Evolutionary conservation across 2,329 filamentous ascomycete genomes (phyloP).

Genomic region (Apiospora hydei): DNA sequence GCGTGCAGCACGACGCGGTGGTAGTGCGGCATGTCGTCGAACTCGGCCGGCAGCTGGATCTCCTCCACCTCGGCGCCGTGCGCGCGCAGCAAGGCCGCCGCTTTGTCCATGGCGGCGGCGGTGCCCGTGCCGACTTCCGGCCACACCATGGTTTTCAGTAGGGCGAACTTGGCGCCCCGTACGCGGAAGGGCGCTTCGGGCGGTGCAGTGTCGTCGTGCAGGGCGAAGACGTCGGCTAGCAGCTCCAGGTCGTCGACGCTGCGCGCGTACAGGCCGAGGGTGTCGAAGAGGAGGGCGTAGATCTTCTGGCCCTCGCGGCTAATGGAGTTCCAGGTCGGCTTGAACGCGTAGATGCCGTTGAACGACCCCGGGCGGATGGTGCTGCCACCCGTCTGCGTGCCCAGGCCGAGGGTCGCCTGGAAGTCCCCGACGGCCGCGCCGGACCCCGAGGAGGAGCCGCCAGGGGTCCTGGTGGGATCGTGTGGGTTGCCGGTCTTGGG

Average conservation of each 20-base stretch:
- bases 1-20: slow-evolving; percentile 56
- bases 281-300: slow-evolving; percentile 67
- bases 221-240: slow-evolving; percentile 58
- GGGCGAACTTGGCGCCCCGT: slow-evolving; percentile 58
- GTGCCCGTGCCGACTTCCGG: slow-evolving; percentile 53
- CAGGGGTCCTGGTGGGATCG: slow-evolving; percentile 68
- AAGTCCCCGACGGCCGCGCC: slow-evolving; percentile 71
- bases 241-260: slow-evolving; percentile 65
- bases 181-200: slow-evolving; percentile 43
- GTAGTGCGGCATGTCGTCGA: slow-evolving; percentile 58
- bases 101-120: slow-evolving; percentile 49
- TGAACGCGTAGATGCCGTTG: slow-evolving; percentile 70
- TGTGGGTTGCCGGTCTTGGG: slow-evolving; percentile 69
- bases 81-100: slow-evolving; percentile 45
- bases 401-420: slow-evolving; percentile 66
- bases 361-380: slow-evolving; percentile 70
- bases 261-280: slow-evolving; percentile 66
- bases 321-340: slow-evolving; percentile 71
- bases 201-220: slow-evolving; percentile 56
- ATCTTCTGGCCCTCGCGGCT: slow-evolving; percentile 67
- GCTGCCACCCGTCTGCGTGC: slow-evolving; percentile 72
- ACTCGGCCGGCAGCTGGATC: slow-evolving; percentile 57
- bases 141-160: slow-evolving; percentile 63
- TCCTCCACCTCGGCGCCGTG: slow-evolving; percentile 65
- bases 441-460: slow-evolving; percentile 72